A percentile compares a stretch with the other conserved stretches of the same genome.
These are phyloP conservation scores for Leccinum longicurvipes DNA, from an alignment of 768 basidiomycete species.

Conservation along the genomic window DNA sequence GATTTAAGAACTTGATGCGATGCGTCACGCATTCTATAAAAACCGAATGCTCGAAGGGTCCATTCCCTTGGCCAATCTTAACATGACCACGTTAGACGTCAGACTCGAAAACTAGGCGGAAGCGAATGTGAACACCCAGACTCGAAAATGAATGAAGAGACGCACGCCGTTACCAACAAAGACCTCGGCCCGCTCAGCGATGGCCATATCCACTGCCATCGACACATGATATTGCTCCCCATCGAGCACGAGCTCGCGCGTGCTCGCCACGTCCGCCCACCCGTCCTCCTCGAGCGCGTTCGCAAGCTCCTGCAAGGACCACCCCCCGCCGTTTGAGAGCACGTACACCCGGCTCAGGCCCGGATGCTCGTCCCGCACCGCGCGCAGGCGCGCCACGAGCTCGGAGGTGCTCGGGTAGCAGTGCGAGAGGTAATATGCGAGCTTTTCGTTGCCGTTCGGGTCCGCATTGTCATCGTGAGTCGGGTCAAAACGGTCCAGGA, in stretches of 20 bases:
- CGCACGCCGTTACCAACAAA: constrained; percentile 62
- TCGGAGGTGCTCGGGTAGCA: constrained; percentile 32
- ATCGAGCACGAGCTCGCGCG: constrained; percentile 40
- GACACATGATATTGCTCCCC: constrained; percentile 45
- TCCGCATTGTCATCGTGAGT: constrained; percentile 1
- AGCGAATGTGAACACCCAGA: not conserved
- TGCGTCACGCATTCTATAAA: constrained; percentile 28
- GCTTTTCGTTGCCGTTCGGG: not conserved
- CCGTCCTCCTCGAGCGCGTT: constrained; percentile 41
- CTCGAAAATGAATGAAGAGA: not conserved
- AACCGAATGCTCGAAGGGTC: constrained; percentile 38
- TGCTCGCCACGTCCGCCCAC: constrained; percentile 48
- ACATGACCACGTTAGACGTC: constrained; percentile 48
- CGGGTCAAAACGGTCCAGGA: constrained; percentile 40
- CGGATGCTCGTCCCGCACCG: constrained; percentile 33
- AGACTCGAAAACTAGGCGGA: constrained; percentile 43
- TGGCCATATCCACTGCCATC: constrained; percentile 59
- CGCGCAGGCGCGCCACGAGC: constrained; percentile 38
- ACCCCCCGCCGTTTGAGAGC: constrained; percentile 50
- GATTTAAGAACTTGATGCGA: not conserved
- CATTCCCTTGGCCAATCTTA: constrained; percentile 44
- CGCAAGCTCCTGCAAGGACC: constrained; percentile 39
- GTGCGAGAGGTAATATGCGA: constrained; percentile 1
- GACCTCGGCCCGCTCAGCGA: constrained; percentile 54
- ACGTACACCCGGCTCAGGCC: constrained; percentile 40